Conservation (phyloP, 768 basidiomycete species). For the Lactarius indigo region DNA sequence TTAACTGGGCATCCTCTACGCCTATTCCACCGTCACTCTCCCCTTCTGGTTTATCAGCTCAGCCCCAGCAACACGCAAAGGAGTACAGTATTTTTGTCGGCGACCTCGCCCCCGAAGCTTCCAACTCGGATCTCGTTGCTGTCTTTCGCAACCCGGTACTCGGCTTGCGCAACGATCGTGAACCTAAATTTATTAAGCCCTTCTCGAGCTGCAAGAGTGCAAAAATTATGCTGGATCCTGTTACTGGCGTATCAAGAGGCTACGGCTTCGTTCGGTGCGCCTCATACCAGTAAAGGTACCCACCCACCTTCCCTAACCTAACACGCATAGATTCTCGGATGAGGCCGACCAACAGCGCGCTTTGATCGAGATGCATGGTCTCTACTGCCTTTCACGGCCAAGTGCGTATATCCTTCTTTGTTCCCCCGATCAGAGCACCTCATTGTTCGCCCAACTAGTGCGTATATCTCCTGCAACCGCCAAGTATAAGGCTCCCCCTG, state of each 20-base stretch:
- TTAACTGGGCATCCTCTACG: conserved; percentile 66
- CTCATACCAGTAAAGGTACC: conserved; percentile 1
- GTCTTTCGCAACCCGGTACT: conserved; percentile 89
- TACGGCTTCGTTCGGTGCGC: conserved; percentile 89
- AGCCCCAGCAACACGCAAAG: conserved; percentile 61
- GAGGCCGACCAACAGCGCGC: conserved; percentile 88
- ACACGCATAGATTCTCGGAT: conserved; percentile 67
- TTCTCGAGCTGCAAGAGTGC: conserved; percentile 93
- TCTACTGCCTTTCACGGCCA: conserved; percentile 85
- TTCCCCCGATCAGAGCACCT: conserved; percentile 8
- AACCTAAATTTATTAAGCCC: conserved; percentile 84
- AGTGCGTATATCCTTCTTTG: conserved; percentile 48
- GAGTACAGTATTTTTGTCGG: conserved; percentile 96
- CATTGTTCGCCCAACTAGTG: conserved; percentile 50
- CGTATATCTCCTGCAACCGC: conserved; percentile 88
- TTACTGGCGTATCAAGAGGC: conserved; percentile 83
- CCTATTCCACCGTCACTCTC: conserved; percentile 34
- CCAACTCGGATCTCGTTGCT: conserved; percentile 92
- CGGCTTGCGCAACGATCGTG: conserved; percentile 79
- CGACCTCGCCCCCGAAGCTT: conserved; percentile 88
- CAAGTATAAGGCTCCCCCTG: conserved; percentile 67
- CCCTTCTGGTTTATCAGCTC: conserved; percentile 35
- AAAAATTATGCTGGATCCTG: conserved; percentile 91
- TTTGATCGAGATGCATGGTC: conserved; percentile 86
- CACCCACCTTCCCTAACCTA: conserved; percentile 23